Percentiles rank a stretch among this genome's conserved stretches.
phyloP scores from a whole-genome alignment of 208 protist genomes.

The Balamuthia mandrillaris region DNA sequence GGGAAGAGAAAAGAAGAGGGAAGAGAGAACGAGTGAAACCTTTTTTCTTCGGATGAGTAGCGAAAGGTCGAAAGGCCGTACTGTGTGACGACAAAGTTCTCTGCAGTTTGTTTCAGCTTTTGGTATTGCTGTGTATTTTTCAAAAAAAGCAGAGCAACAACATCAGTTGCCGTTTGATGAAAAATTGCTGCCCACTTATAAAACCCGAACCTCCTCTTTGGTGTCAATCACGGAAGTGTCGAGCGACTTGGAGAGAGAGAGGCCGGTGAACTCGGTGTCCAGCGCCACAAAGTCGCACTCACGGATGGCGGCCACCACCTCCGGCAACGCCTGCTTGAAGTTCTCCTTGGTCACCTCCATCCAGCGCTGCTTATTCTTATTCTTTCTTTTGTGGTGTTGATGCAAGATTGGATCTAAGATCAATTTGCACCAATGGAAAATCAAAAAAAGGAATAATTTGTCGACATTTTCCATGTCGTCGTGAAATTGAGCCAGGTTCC shows the following conservation, averaged over 20 bases:
- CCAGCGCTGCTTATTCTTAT: neutral
- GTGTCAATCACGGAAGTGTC: no score
- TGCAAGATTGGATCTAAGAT: no score
- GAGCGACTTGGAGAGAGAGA: neutral
- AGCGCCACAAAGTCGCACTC: neutral
- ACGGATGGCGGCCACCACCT: neutral
- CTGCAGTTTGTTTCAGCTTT: neutral
- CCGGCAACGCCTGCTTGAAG: neutral
- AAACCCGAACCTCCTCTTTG: no score
- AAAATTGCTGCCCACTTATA: no score
- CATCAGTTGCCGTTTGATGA: no score
- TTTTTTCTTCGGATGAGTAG: neutral
- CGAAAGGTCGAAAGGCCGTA: conserved; percentile 1
- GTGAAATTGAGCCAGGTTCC: no score
- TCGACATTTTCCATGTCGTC: no score
- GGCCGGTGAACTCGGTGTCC: conserved; percentile 9
- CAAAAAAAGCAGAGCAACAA: no score
- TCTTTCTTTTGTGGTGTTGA: no score
- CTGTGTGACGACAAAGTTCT: neutral
- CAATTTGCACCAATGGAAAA: no score
- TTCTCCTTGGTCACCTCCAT: neutral
- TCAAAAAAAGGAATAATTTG: no score
- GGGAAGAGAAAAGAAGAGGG: no score
- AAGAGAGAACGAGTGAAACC: neutral
- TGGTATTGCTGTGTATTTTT: neutral